phyloP scores from a whole-genome alignment of 768 basidiomycete genomes.

The Mycena crocata region DNA sequence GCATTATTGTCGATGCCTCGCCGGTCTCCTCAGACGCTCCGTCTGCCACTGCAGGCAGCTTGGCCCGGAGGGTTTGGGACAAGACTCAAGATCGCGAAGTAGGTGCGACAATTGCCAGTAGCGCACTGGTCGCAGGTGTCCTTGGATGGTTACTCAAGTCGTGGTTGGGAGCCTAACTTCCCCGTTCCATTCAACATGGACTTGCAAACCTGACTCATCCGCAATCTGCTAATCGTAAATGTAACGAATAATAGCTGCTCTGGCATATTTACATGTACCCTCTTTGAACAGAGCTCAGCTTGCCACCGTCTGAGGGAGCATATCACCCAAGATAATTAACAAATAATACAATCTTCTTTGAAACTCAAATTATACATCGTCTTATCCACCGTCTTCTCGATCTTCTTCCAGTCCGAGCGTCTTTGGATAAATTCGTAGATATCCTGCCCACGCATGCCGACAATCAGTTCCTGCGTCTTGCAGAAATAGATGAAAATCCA shows the following conservation, averaged over 20 bases:
- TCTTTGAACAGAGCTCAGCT: too few species aligned
- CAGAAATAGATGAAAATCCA: not conserved
- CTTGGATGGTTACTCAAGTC: slow-evolving; percentile 43
- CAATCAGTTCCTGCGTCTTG: not conserved
- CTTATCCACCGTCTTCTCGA: slow-evolving; percentile 95
- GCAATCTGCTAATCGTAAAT: too few species aligned
- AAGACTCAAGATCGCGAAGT: slow-evolving; percentile 37
- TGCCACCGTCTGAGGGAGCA: too few species aligned
- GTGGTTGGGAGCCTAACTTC: slow-evolving; percentile 36
- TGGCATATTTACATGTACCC: too few species aligned
- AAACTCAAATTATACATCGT: slow-evolving; percentile 95
- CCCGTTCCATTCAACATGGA: too few species aligned
- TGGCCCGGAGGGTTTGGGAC: slow-evolving; percentile 10
- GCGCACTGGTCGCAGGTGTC: slow-evolving; percentile 35
- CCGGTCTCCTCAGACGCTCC: not conserved
- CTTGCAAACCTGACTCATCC: too few species aligned
- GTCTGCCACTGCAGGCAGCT: not conserved
- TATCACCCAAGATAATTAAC: too few species aligned
- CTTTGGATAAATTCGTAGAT: slow-evolving; percentile 97
- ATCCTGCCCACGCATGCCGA: slow-evolving; percentile 61
- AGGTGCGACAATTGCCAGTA: slow-evolving; percentile 32
- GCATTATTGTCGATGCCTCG: slow-evolving; percentile 15
- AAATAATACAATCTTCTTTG: slow-evolving; percentile 87
- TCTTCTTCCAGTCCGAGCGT: slow-evolving; percentile 98
- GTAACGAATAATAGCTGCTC: too few species aligned